phyloP scores from a whole-genome alignment of 345 rosid genomes.

The Melaleuca quinquenervia region DNA sequence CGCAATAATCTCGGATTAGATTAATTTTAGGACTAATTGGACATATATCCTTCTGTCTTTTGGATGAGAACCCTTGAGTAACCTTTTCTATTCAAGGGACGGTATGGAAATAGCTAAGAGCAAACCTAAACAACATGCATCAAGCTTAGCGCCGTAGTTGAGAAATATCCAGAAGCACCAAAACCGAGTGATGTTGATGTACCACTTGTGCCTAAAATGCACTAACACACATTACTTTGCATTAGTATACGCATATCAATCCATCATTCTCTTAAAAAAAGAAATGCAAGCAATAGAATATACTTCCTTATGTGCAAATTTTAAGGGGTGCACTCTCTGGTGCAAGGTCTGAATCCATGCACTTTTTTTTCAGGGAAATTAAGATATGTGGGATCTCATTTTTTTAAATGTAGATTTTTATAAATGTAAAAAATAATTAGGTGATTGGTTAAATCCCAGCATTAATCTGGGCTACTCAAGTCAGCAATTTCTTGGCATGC shows the following conservation, averaged over 20 bases:
- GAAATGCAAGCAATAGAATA: neutral
- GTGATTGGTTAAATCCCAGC: neutral
- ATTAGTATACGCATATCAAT: neutral
- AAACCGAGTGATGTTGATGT: neutral
- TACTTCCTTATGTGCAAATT: neutral
- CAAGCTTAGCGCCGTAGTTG: neutral
- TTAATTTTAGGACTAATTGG: neutral
- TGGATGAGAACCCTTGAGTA: neutral
- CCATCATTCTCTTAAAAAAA: neutral
- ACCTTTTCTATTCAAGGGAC: neutral
- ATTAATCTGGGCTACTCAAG: neutral
- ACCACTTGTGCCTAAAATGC: neutral
- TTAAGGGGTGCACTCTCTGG: neutral
- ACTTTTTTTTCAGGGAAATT: neutral
- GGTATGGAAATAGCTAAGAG: neutral
- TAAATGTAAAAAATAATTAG: neutral
- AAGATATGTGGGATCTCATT: neutral
- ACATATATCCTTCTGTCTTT: neutral
- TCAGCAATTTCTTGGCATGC: neutral
- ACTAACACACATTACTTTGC: neutral
- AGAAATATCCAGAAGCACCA: neutral
- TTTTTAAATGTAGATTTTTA: neutral
- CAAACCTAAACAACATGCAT: neutral
- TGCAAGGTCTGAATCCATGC: neutral
- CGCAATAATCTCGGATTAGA: neutral